Base-by-base conservation (phyloP, 1,284 basidiomycete species). In the Trichosporon faecale region DNA sequence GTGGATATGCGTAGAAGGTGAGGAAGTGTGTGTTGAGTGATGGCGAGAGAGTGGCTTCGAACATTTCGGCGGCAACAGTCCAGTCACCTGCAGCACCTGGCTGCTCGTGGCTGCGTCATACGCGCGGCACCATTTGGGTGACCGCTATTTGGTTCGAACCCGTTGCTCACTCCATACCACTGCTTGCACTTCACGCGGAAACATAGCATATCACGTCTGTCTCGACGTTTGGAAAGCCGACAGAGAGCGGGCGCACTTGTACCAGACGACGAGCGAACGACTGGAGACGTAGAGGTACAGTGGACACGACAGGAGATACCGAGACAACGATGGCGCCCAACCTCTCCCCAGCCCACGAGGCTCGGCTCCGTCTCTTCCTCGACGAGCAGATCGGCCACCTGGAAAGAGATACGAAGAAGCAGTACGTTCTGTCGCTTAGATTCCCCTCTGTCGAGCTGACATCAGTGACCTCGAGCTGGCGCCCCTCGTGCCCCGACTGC, bases 351-450 rank as follows among this genome's bases (percentile, higher is more conserved):
- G 33, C 55, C 21, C 76, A 79, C 64, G 75, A 79, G 60, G 64
- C 49, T 5, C 65, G 67, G 9, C 70, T 78, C 4, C 70, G 76
- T 0, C 66, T 70, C 4, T 72, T 76, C 70, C 73, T 80, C 44
- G 78, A 80, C 71, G 76, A 74, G 29, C 67, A 67, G 12, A 65
- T 78, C 14, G 65, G 69, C 3, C 31, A 37, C 1, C 72, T 79
- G 5, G 79, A 80, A 64, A 70, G 80, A 52, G 77, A 79, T 49
- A 74, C 74, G 67, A 68, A 74, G 16, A 81, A 80, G 57, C 70
- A 72, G 79, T 79, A 52, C 65, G 77, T 72, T n/a, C 31, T 49
- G 11, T 68, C 66, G n/a, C 65, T 2, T 9, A 14, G 37, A 40
- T 2, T n/a, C n/a, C n/a, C n/a, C n/a, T n/a, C n/a, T n/a, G n/a